These are phyloP conservation scores for Buxus sempervirens DNA, from an alignment of 164 flowering plant species.

Conservation along the genomic window DNA sequence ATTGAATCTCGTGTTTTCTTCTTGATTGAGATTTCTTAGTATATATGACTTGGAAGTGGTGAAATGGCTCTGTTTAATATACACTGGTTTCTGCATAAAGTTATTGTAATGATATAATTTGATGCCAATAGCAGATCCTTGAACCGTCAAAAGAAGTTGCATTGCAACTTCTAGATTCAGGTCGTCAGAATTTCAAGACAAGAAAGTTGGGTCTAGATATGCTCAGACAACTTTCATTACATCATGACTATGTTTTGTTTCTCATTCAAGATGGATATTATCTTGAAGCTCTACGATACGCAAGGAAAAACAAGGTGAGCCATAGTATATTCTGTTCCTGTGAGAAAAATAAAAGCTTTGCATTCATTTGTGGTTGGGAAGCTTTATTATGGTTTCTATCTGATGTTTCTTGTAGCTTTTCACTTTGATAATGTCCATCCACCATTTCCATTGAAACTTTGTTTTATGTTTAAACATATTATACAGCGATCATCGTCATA, in stretches of 20 bases:
- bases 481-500: too few relatives aligned
- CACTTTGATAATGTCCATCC: background rate
- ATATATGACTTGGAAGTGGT: background rate
- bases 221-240: conserved; percentile 76
- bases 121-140: conserved; percentile 49
- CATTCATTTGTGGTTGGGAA: background rate
- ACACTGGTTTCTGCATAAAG: too few relatives aligned
- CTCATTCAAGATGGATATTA: conserved; percentile 93
- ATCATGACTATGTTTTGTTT: conserved; percentile 76
- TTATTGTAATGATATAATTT: too few relatives aligned
- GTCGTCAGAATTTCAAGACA: conserved; percentile 58
- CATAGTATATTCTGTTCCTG: background rate
- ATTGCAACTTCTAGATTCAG: conserved; percentile 79
- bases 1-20: background rate
- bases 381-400: background rate
- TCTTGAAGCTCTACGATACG: conserved; percentile 88
- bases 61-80: background rate
- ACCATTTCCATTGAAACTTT: too few relatives aligned
- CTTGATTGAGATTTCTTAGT: background rate
- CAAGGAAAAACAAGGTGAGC: conserved; percentile 75
- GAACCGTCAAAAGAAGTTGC: conserved; percentile 98
- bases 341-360: background rate
- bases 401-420: background rate
- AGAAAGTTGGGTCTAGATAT: conserved; percentile 89
- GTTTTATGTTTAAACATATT: too few relatives aligned